A percentile compares a stretch with the other conserved stretches of the same genome.
Evolutionary conservation across 805 yeast species (phyloP).

Genomic region (Wickerhamia fluorescens): DNA sequence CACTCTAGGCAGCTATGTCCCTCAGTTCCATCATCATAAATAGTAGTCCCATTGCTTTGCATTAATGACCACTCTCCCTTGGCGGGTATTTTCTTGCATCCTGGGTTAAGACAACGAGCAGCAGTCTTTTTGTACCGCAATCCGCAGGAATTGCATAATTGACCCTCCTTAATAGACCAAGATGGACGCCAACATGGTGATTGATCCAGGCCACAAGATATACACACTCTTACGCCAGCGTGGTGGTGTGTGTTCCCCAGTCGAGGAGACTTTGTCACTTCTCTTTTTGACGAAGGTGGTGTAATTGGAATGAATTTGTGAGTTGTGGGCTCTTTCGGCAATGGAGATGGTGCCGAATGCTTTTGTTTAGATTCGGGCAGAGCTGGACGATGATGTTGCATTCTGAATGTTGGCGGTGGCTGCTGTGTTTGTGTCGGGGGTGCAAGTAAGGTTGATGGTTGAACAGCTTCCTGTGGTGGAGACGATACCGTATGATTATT

Average conservation of each 20-base stretch:
- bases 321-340: conserved; percentile 1
- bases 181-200: conserved; percentile 99
- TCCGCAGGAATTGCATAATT: conserved; percentile 94
- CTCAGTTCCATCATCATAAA: conserved; percentile 32
- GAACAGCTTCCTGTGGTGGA: background rate
- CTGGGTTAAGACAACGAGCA: conserved; percentile 72
- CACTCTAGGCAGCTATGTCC: conserved; percentile 38
- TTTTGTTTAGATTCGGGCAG: conserved; percentile 1
- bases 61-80: conserved; percentile 92
- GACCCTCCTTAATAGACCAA: conserved; percentile 90
- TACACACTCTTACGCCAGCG: conserved; percentile 52
- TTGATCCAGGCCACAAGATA: conserved; percentile 84
- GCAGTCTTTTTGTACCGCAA: conserved; percentile 89
- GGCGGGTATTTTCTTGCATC: conserved; percentile 87
- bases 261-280: conserved; percentile 28
- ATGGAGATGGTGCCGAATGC: too few relatives aligned
- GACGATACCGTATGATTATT: background rate
- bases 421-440: too few relatives aligned
- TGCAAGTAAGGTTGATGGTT: background rate
- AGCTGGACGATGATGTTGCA: conserved; percentile 1
- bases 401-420: too few relatives aligned
- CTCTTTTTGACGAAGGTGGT: conserved; percentile 32
- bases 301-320: conserved; percentile 33
- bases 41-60: conserved; percentile 56
- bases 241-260: conserved; percentile 14